Evolutionary conservation across 306 rosid species (phyloP), one percentile per base, ranked within the genome.

Genomic region (Gillenia trifoliata): DNA sequence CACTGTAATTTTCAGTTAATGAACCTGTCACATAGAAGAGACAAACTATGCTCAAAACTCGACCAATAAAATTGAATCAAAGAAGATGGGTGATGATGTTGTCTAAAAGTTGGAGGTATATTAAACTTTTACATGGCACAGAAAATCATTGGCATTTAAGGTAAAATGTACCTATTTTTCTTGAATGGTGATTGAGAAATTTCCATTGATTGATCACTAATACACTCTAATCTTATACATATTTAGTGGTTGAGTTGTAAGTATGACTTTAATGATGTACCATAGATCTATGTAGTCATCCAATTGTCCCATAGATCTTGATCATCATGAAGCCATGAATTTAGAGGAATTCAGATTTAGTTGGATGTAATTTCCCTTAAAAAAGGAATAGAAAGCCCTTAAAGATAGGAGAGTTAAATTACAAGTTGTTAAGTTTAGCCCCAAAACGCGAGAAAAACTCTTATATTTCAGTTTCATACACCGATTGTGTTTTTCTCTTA

Each of bases 271-370:
- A 62, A 30, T 57, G 30, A 26, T 22, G 64, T 57, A 6, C 33
- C 7, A 17, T 45, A 17, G 7, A 30, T 70, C 13, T 30, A 2
- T 70, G 74, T 45, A 7, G 20, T 45, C 20, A 70, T 55, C 7
- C 15, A 57, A 56, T 64, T 64, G 68, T n/a, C 16, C 68, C 68
- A 33, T 8, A 28, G 12, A 72, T 62, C 41, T 30, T 62, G 56
- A 38, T 38, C 29, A 25, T 25, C 33, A 23, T 57, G 29, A n/a
- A 72, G 68, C 43, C 75, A 26, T 59, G n/a, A 60, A 59, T 59
- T 72, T 59, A 40, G 68, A 72, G 30, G 57, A 31, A 19, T 40
- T 59, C 43, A 72, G 28, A 72, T 28, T 72, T 41, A 72, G 76
- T 10, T 55, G 50, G 75, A 26, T 36, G 67, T 57, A 72, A 36